Conservation (phyloP, 192 early-diverging fungal genomes). For the Irineochytrium annulatum region DNA sequence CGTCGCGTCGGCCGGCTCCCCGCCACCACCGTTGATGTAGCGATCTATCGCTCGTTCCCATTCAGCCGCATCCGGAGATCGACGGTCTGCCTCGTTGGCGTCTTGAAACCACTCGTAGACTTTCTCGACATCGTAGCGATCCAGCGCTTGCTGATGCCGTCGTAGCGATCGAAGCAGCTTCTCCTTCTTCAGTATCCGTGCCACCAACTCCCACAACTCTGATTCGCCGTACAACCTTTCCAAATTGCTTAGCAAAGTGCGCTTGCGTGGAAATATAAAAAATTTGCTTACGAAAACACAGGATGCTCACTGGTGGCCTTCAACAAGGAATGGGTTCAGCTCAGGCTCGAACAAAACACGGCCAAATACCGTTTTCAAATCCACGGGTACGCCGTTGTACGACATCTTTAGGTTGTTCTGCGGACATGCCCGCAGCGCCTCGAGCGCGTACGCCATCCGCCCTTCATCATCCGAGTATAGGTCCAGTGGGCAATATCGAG, state of each 20-base stretch:
- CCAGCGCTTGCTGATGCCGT: conserved; percentile 22
- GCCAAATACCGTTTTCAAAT: neutral
- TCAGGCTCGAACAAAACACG: no score
- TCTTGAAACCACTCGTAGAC: conserved; percentile 12
- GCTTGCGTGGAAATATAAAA: no score
- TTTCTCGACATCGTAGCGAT: conserved; percentile 23
- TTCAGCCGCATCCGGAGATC: conserved; percentile 3
- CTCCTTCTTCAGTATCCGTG: no score
- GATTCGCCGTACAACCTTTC: no score
- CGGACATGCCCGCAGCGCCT: conserved; percentile 34
- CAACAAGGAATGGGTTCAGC: no score
- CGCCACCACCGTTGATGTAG: no score
- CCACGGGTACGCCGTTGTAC: neutral
- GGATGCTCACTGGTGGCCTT: no score
- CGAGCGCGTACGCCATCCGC: conserved; percentile 35
- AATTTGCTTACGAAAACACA: no score
- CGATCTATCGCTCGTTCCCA: no score
- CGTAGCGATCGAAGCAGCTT: conserved; percentile 6
- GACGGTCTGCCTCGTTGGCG: neutral
- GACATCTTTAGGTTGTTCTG: conserved; percentile 55
- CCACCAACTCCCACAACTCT: no score
- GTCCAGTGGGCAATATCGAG: conserved; percentile 67
- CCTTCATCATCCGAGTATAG: conserved; percentile 43
- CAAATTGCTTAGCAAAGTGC: no score
- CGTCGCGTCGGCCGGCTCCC: neutral